These are phyloP conservation scores for Cyberlindnera americana DNA, from an alignment of 805 yeast species.

Conservation along the genomic window DNA sequence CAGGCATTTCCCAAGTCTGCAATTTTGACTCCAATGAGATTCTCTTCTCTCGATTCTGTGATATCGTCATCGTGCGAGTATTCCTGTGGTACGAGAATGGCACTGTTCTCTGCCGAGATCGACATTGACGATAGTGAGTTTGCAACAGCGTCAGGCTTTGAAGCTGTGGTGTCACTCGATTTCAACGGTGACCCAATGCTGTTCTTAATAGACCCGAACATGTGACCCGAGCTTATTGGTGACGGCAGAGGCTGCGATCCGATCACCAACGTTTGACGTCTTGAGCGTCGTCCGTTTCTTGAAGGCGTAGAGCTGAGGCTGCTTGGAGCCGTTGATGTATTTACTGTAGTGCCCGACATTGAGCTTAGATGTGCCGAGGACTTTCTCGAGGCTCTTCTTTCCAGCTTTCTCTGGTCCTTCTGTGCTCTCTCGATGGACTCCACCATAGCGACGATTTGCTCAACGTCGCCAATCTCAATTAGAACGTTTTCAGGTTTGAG, in stretches of 20 bases:
- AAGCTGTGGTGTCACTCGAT: neutral
- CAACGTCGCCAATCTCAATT: conserved; percentile 81
- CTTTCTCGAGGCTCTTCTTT: conserved; percentile 34
- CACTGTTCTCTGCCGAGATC: conserved; percentile 30
- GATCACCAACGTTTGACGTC: conserved; percentile 74
- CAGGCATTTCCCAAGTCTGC: conserved; percentile 84
- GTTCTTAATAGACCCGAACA: conserved; percentile 11
- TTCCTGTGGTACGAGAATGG: conserved; percentile 6
- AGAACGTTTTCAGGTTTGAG: conserved; percentile 72
- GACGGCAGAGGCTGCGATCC: conserved; percentile 94
- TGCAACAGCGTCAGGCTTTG: conserved; percentile 26
- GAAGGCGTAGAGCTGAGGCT: conserved; percentile 25
- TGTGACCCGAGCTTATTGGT: conserved; percentile 58
- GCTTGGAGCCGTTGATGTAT: conserved; percentile 22
- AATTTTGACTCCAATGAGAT: conserved; percentile 72
- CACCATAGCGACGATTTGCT: conserved; percentile 64
- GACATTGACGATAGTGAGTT: conserved; percentile 40
- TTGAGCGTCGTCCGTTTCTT: conserved; percentile 41
- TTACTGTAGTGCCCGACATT: conserved; percentile 9
- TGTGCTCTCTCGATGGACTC: conserved; percentile 55
- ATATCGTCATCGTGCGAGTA: neutral
- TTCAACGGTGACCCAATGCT: conserved; percentile 14
- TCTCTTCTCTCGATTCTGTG: conserved; percentile 23
- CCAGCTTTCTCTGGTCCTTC: conserved; percentile 39
- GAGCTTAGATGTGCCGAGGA: conserved; percentile 21